Base-by-base conservation (phyloP, 805 yeast genomes). In the Teunomyces lycoperdinae region DNA sequence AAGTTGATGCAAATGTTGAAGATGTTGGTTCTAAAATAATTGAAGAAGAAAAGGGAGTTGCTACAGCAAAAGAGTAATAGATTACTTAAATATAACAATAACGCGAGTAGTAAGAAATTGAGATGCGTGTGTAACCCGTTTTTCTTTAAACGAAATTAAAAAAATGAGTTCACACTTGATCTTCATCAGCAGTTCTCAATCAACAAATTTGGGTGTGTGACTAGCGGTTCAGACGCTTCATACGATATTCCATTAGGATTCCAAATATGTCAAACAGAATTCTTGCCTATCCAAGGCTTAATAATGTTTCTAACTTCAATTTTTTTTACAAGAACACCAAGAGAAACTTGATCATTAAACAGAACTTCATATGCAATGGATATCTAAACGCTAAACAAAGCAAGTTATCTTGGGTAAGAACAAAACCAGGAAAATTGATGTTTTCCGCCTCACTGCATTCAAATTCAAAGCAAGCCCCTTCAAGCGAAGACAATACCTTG, bases 301-400 rank as follows among this genome's bases (percentile, higher is more conserved):
- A 53, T 42, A 35, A 50, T 9, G 48, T 49, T 9, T 30, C 53
- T 9, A 50, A 63, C 47, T 67, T 68, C 51, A 70, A 67, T 50
- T 72, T 62, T 49, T 72, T 72, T 55, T 68, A 61, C 52, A 62
- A 65, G 33, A 72, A 72, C 47, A 58, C 72, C 3, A 68, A 61
- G 47, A 63, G 56, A 50, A 63, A 55, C 31, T 54, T 68, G 20
- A 41, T 50, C 9, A 50, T 66, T 41, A 60, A 67, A 24, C 71
- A 67, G 44, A 70, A 62, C 51, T 71, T 72, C 52, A 52, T 70
- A 31, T 60, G 58, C 42, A 72, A 72, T 49, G 67, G 62, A 45
- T 59, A 49, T 31, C 53, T 68, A 17, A 30, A 28, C 27, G 35
- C 20, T 5, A 28, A 27, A 41, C 34, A 30, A n/a, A 6, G 16